These are phyloP conservation scores for Angophora floribunda DNA, from an alignment of 345 rosid species.

Conservation along the genomic window DNA sequence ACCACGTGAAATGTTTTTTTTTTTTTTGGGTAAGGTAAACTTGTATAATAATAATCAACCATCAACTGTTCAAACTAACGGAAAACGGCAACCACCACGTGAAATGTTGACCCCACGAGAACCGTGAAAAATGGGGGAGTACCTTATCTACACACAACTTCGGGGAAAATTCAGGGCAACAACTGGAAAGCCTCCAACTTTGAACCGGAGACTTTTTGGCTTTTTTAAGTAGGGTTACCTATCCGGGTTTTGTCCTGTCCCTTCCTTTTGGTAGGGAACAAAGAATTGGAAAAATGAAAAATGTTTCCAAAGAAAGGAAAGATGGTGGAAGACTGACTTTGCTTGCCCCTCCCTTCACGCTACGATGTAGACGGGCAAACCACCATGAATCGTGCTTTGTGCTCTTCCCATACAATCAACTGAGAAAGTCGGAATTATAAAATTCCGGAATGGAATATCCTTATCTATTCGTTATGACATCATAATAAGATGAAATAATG, in stretches of 20 bases:
- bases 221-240: too few species aligned
- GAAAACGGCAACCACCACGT: background rate
- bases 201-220: background rate
- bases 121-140: background rate
- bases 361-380: background rate
- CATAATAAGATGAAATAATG: background rate
- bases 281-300: background rate
- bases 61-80: too few species aligned
- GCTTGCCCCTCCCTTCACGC: background rate
- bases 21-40: too few species aligned
- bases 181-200: background rate
- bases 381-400: background rate
- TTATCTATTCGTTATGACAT: too few species aligned
- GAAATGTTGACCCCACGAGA: background rate
- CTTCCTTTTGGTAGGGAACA: background rate
- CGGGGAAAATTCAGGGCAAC: background rate
- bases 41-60: too few species aligned
- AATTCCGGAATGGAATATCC: background rate
- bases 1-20: background rate
- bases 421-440: too few species aligned
- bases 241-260: too few species aligned
- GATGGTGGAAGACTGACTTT: slow-evolving; percentile 2
- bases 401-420: background rate
- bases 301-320: background rate
- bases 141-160: background rate